phyloP scores from a whole-genome alignment of 768 basidiomycete species.

The Serpula lacrymans region DNA sequence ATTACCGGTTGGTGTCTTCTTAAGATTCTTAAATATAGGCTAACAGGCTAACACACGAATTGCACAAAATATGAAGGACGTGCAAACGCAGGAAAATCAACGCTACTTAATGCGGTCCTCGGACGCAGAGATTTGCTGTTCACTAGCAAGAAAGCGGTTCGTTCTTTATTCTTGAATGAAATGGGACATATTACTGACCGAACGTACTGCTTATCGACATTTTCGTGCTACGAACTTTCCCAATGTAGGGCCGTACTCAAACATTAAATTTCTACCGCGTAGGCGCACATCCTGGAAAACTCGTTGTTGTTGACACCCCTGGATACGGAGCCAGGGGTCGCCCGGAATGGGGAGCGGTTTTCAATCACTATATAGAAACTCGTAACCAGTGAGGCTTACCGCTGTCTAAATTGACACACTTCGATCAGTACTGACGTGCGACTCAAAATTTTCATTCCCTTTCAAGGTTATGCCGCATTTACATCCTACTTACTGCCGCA shows the following conservation, averaged over 20 bases:
- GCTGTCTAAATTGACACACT: not conserved
- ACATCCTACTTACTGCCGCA: slow-evolving; percentile 66
- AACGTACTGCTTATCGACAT: slow-evolving; percentile 1
- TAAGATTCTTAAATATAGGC: not conserved
- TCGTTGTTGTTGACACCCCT: slow-evolving; percentile 75
- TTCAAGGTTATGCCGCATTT: slow-evolving; percentile 63
- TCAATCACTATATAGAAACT: slow-evolving; percentile 58
- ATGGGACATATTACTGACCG: not conserved
- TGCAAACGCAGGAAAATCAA: slow-evolving; percentile 77
- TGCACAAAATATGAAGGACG: slow-evolving; percentile 56
- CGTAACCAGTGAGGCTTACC: slow-evolving; percentile 53
- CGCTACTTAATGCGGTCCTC: slow-evolving; percentile 66
- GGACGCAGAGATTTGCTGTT: slow-evolving; percentile 53
- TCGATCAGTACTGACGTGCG: not conserved
- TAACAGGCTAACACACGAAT: too few relatives aligned
- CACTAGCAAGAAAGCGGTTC: slow-evolving; percentile 69
- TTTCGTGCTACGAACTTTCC: not conserved
- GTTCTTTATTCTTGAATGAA: slow-evolving; percentile 18
- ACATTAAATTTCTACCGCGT: slow-evolving; percentile 70
- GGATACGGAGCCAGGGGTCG: slow-evolving; percentile 77
- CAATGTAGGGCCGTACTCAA: slow-evolving; percentile 62
- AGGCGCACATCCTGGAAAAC: slow-evolving; percentile 49
- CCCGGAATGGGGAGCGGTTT: slow-evolving; percentile 70
- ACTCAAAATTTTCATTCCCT: not conserved
- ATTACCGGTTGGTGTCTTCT: slow-evolving; percentile 21